phyloP scores from a whole-genome alignment of 768 basidiomycete species.

The Pleurotus giganteus region DNA sequence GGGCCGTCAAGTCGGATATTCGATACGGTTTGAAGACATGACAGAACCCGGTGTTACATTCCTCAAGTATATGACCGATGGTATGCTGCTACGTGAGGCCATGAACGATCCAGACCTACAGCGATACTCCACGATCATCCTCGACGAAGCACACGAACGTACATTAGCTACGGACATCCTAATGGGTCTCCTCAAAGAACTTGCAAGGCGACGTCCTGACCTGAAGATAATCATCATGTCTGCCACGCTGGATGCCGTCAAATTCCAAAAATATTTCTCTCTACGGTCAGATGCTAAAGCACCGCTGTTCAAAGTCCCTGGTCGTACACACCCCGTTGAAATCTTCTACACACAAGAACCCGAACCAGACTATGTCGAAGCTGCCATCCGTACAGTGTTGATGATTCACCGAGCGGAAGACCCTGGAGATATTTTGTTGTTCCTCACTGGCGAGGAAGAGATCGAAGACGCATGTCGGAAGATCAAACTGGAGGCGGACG shows the following conservation, averaged over 20 bases:
- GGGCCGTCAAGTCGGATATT: conserved; percentile 95
- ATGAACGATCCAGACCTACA: conserved; percentile 92
- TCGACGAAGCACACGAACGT: conserved; percentile 98
- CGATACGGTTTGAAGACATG: conserved; percentile 98
- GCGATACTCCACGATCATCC: conserved; percentile 95
- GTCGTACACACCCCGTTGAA: conserved; percentile 93
- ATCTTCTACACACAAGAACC: conserved; percentile 92
- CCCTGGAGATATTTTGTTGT: conserved; percentile 87
- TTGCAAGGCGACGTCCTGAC: conserved; percentile 79
- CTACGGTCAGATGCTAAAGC: conserved; percentile 45
- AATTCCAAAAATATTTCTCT: conserved; percentile 94
- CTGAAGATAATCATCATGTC: conserved; percentile 99
- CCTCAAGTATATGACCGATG: conserved; percentile 99
- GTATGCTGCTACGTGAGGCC: conserved; percentile 97
- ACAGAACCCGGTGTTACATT: conserved; percentile 87
- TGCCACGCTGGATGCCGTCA: conserved; percentile 93
- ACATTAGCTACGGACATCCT: conserved; percentile 97
- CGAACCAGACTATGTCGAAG: conserved; percentile 95
- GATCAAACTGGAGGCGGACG: conserved; percentile 88
- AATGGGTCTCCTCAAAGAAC: conserved; percentile 90
- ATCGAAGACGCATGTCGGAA: conserved; percentile 95
- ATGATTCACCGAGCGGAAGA: conserved; percentile 98
- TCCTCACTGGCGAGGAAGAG: conserved; percentile 98
- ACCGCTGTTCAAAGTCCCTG: conserved; percentile 83
- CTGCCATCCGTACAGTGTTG: conserved; percentile 91